phyloP scores from a whole-genome alignment of 176 grass and related monocot genomes.

The Bothriochloa decipiens region DNA sequence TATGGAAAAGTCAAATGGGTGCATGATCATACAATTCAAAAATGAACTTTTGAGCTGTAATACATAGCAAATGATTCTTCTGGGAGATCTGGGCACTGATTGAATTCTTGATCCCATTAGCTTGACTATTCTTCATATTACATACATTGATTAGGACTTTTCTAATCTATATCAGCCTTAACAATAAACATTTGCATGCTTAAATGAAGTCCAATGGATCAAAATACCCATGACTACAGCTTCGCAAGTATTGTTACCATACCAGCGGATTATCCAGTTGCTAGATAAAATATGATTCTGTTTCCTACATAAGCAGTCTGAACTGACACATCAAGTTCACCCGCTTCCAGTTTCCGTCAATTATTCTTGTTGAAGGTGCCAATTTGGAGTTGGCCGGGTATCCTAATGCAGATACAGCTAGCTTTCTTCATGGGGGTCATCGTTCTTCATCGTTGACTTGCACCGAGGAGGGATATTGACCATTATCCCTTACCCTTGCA shows the following conservation, averaged over 20 bases:
- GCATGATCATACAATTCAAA: background rate
- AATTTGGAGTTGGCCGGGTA: slow-evolving; percentile 84
- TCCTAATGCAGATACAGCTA: slow-evolving; percentile 81
- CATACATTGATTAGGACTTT: background rate
- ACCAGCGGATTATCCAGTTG: slow-evolving; percentile 28
- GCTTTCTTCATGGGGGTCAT: slow-evolving; percentile 55
- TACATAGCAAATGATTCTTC: background rate
- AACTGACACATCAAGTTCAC: slow-evolving; percentile 57
- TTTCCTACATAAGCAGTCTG: slow-evolving; percentile 50
- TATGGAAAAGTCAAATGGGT: background rate
- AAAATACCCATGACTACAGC: slow-evolving; percentile 8
- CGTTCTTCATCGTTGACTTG: slow-evolving; percentile 57
- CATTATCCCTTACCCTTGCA: slow-evolving; percentile 56
- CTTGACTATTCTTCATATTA: slow-evolving; percentile 5
- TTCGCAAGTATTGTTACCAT: slow-evolving; percentile 4
- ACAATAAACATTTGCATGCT: background rate
- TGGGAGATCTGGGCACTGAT: background rate
- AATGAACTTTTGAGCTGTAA: background rate
- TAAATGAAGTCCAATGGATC: slow-evolving; percentile 13
- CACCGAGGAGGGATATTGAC: slow-evolving; percentile 64
- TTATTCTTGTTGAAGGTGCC: slow-evolving; percentile 72
- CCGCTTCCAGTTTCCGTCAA: slow-evolving; percentile 58
- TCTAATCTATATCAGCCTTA: background rate
- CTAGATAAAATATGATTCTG: slow-evolving; percentile 57
- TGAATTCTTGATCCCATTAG: background rate